These are phyloP conservation scores for Talaromyces pinophilus DNA, from an alignment of 2,329 filamentous ascomycete species.

Conservation along the genomic window DNA sequence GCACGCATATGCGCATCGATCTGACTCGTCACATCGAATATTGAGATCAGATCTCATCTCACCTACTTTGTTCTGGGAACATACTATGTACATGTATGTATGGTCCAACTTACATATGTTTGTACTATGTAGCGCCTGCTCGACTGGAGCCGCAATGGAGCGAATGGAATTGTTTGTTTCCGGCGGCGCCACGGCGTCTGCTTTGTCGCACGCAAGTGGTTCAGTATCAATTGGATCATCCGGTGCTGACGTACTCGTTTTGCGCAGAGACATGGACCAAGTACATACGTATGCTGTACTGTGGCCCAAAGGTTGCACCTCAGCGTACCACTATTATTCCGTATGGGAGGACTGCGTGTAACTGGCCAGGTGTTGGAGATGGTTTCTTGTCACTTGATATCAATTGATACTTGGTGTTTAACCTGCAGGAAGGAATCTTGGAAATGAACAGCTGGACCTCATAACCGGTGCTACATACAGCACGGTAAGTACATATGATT, in stretches of 20 bases:
- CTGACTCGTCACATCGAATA: conserved; percentile 1
- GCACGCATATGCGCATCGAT: neutral
- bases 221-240: too few species aligned
- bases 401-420: too few species aligned
- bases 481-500: neutral
- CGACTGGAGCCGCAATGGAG: neutral
- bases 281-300: too few species aligned
- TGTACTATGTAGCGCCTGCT: neutral
- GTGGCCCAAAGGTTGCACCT: too few species aligned
- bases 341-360: too few species aligned
- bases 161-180: neutral
- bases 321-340: too few species aligned
- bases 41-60: neutral
- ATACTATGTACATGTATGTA: neutral
- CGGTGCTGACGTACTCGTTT: too few species aligned
- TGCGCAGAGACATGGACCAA: too few species aligned
- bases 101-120: neutral
- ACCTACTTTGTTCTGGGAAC: neutral
- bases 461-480: neutral
- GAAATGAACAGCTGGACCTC: neutral
- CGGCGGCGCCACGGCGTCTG: neutral
- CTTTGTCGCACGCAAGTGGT: too few species aligned
- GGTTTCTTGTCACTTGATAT: too few species aligned
- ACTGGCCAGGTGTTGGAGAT: too few species aligned
- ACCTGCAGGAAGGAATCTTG: too few species aligned